Conservation (phyloP, 2,329 filamentous ascomycete genomes). For the Microcera coccophila region DNA sequence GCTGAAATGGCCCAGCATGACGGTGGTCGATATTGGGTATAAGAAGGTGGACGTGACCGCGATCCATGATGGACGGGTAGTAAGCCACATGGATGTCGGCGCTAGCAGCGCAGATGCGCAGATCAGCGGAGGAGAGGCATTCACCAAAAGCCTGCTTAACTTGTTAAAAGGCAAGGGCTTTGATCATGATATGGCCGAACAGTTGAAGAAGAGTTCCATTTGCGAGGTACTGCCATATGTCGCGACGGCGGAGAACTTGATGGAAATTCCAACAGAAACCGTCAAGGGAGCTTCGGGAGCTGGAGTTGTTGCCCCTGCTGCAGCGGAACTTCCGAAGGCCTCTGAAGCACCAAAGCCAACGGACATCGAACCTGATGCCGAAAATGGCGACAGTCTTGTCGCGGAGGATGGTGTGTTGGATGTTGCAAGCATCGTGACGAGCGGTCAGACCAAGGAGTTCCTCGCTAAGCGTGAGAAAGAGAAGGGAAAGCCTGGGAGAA, state of each 20-base stretch:
- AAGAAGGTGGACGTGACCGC: slow-evolving; percentile 92
- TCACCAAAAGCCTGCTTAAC: slow-evolving; percentile 70
- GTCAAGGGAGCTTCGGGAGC: slow-evolving; percentile 29
- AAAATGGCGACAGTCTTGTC: slow-evolving; percentile 40
- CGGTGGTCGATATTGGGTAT: slow-evolving; percentile 85
- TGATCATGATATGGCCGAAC: slow-evolving; percentile 64
- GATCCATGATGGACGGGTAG: slow-evolving; percentile 74
- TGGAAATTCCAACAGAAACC: slow-evolving; percentile 47
- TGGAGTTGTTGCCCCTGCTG: slow-evolving; percentile 22
- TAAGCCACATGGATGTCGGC: slow-evolving; percentile 62
- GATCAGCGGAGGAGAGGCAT: slow-evolving; percentile 78
- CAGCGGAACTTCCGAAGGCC: slow-evolving; percentile 29
- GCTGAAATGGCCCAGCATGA: slow-evolving; percentile 69
- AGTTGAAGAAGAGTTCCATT: slow-evolving; percentile 62
- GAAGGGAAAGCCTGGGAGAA: slow-evolving; percentile 58
- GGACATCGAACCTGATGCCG: slow-evolving; percentile 33
- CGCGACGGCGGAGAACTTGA: slow-evolving; percentile 40
- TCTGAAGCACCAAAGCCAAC: slow-evolving; percentile 38
- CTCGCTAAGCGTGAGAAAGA: slow-evolving; percentile 79
- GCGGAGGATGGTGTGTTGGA: slow-evolving; percentile 73
- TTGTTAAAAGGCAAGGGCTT: slow-evolving; percentile 60
- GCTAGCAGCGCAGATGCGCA: slow-evolving; percentile 46
- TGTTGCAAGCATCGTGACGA: slow-evolving; percentile 79
- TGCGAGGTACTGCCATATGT: slow-evolving; percentile 63
- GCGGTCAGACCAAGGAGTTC: slow-evolving; percentile 77